These are phyloP conservation scores for Cucurbita ficifolia DNA, from an alignment of 306 rosid genomes.

Conservation along the genomic window DNA sequence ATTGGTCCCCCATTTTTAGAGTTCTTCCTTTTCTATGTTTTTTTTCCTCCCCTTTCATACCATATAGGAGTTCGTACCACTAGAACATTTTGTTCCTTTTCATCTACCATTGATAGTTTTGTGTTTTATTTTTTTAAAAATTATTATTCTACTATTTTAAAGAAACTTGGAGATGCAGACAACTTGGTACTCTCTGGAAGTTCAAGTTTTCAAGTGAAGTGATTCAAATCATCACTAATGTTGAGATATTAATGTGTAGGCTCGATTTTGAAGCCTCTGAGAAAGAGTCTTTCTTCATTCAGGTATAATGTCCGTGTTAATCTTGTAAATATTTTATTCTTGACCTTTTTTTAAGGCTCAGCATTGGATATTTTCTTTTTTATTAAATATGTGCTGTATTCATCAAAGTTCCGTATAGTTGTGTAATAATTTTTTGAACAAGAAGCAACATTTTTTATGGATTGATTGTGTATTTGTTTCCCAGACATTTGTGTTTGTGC, in stretches of 20 bases:
- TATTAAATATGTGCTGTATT: background rate
- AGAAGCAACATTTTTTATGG: background rate
- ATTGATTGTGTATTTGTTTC: too few relatives aligned
- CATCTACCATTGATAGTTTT: background rate
- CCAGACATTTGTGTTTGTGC: too few relatives aligned
- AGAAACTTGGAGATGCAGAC: background rate
- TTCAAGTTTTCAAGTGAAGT: background rate
- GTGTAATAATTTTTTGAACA: background rate
- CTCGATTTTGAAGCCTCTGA: conserved; percentile 56
- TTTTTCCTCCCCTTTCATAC: background rate
- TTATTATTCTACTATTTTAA: background rate
- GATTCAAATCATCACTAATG: background rate
- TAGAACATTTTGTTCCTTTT: background rate
- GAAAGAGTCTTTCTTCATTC: conserved; percentile 69
- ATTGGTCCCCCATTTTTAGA: background rate
- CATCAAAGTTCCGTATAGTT: background rate
- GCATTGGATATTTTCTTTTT: background rate
- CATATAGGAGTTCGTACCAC: background rate
- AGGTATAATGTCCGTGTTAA: conserved; percentile 26
- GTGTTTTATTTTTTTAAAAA: background rate
- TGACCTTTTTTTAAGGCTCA: background rate
- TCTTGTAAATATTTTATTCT: background rate
- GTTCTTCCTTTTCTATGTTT: background rate
- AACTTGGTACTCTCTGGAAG: background rate
- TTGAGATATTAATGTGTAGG: conserved; percentile 26